These are phyloP conservation scores for Chaetomiaceae sp. DNA, from an alignment of 2,329 filamentous ascomycete species.

Conservation along the genomic window DNA sequence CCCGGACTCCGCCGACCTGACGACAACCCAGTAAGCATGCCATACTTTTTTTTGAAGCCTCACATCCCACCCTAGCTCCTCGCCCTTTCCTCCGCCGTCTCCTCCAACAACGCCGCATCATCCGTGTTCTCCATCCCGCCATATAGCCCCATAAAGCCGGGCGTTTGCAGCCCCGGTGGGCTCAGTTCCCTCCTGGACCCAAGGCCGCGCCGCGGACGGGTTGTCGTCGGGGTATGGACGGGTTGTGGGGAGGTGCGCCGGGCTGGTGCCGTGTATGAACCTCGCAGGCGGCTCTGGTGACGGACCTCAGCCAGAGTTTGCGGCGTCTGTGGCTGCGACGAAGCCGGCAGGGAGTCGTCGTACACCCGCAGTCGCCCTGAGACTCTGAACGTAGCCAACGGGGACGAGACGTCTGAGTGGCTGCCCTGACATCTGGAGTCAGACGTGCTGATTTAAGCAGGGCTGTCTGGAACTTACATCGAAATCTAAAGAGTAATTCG, in stretches of 20 bases:
- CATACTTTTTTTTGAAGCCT: background rate
- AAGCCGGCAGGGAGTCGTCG: constrained; percentile 42
- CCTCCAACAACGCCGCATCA: constrained; percentile 36
- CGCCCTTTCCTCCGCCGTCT: constrained; percentile 19
- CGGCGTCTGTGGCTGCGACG: constrained; percentile 47
- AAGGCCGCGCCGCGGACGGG: constrained; percentile 17
- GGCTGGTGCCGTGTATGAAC: constrained; percentile 42
- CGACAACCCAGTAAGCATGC: too few species aligned
- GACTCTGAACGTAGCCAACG: constrained; percentile 23
- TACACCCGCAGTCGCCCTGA: constrained; percentile 38
- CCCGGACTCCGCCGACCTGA: too few species aligned
- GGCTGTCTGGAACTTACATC: background rate
- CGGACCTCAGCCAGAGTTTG: constrained; percentile 46
- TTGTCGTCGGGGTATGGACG: constrained; percentile 24
- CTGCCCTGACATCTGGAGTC: background rate
- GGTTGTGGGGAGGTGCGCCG: constrained; percentile 19
- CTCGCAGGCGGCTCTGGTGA: constrained; percentile 41
- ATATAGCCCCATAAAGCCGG: constrained; percentile 45
- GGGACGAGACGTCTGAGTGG: constrained; percentile 15
- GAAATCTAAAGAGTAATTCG: background rate
- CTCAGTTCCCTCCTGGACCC: constrained; percentile 30
- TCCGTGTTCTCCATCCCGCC: constrained; percentile 47
- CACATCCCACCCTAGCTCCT: background rate
- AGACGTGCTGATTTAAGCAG: background rate
- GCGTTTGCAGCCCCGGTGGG: constrained; percentile 37